Evolutionary conservation across 208 protist genomes (phyloP), one percentile per base, ranked within the genome.

Genomic region (Trypanosoma cruzi): DNA sequence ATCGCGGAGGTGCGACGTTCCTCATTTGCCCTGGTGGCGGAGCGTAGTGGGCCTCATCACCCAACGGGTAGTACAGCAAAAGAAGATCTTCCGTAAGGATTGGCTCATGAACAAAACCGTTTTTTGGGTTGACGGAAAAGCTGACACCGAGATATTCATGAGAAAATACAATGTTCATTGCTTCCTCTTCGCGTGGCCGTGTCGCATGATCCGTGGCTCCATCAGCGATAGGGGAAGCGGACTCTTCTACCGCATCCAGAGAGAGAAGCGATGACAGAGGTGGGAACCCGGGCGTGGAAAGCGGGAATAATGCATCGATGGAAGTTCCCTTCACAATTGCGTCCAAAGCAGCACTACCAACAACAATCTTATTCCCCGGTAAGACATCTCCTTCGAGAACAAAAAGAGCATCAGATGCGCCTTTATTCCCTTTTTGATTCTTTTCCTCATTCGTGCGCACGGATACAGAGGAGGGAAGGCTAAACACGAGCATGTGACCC

Each of bases 11-110:
- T 59, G 24, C 36, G 29, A 22, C 60, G 44, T 14, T 31, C 32
- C 52, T 61, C 20, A 53, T 55, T 26, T 66, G 40, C 22, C 16
- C 26, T 13, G 55, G 28, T 7, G 54, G n/a, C 8, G n/a, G 18
- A 16, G 31, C 1, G 6, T 32, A 48, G 18, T 34, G 28, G 31
- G 10, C 54, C 0, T 62, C 52, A 59, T 71, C 64, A 26, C 84
- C 84, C 28, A 82, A 66, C 11, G 84, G 84, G 70, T 86, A 90
- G 70, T 90, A 90, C 14, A 81, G 34, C 44, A 90, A 59, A 44
- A 54, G 62, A 4, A 81, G 68, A 63, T 73, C 48, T 20, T 86
- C 73, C 8, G 79, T 81, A 37, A 90, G 49, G 53, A 82, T 64
- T 16, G 84, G 76, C 44, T 90, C 84, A 29, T 69, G 76, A 49